Percentiles rank a stretch among this genome's conserved stretches.
These are phyloP conservation scores for Metschnikowia peoriensis DNA, from an alignment of 805 yeast genomes.

Conservation along the genomic window DNA sequence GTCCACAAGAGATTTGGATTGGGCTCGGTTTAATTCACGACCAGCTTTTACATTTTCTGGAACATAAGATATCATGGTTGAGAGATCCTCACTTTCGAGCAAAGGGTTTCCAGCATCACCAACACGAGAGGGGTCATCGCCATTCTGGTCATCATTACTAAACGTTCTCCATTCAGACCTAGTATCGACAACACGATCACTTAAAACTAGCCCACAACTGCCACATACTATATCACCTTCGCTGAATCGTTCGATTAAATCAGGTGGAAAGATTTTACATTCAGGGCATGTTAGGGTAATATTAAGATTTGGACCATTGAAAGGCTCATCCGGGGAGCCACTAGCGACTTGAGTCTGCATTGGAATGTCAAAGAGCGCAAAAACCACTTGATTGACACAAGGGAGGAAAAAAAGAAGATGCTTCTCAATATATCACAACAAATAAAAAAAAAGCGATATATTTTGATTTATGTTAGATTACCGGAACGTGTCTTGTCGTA, in stretches of 20 bases:
- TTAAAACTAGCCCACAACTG: slow-evolving; percentile 88
- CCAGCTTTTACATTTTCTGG: slow-evolving; percentile 84
- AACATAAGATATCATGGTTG: slow-evolving; percentile 86
- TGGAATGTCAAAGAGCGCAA: neutral
- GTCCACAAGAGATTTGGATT: slow-evolving; percentile 80
- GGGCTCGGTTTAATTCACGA: slow-evolving; percentile 89
- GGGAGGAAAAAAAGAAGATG: neutral
- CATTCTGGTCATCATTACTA: slow-evolving; percentile 95
- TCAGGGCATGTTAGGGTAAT: slow-evolving; percentile 93
- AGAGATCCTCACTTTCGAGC: slow-evolving; percentile 85
- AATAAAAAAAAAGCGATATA: neutral
- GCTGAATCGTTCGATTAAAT: slow-evolving; percentile 87
- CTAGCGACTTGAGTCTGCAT: slow-evolving; percentile 6
- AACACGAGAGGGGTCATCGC: slow-evolving; percentile 98
- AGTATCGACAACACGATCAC: slow-evolving; percentile 90
- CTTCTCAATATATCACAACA: too few species aligned
- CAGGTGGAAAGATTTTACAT: slow-evolving; percentile 94
- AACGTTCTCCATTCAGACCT: slow-evolving; percentile 99
- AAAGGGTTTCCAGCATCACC: slow-evolving; percentile 96
- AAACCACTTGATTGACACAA: neutral
- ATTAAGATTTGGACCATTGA: slow-evolving; percentile 76
- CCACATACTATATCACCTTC: slow-evolving; percentile 99
- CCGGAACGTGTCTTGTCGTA: neutral
- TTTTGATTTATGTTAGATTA: too few species aligned
- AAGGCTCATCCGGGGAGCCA: slow-evolving; percentile 26